A percentile compares a stretch with the other conserved stretches of the same genome.
Evolutionary conservation across 208 protist species (phyloP).

Genomic region (Wallacemonas collosoma): DNA sequence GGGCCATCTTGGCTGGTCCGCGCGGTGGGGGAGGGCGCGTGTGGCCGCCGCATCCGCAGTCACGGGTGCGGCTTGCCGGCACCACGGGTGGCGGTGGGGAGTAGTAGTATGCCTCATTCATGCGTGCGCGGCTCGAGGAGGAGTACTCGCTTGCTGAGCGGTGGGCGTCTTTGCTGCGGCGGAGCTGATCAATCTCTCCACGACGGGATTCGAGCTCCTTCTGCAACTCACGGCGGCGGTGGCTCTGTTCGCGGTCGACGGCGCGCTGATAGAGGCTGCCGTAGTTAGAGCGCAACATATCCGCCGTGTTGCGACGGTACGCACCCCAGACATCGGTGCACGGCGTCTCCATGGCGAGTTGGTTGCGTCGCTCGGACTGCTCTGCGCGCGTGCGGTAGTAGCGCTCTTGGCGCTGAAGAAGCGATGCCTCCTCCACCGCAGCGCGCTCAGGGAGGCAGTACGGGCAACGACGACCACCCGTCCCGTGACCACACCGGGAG

Average conservation of each 20-base stretch:
- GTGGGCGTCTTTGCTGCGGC: constrained; percentile 15
- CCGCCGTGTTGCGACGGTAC: constrained; percentile 57
- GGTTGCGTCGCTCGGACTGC: constrained; percentile 27
- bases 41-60: constrained; percentile 2
- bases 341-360: constrained; percentile 24
- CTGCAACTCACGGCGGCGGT: constrained; percentile 61
- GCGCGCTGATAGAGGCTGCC: constrained; percentile 52
- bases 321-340: not conserved
- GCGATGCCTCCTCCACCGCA: constrained; percentile 56
- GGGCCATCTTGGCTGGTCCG: constrained; percentile 4
- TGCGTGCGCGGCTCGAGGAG: not conserved
- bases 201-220: constrained; percentile 62
- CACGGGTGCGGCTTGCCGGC: not conserved
- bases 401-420: constrained; percentile 50
- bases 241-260: constrained; percentile 49
- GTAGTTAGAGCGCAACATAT: constrained; percentile 64
- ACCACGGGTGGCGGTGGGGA: not conserved
- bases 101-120: constrained; percentile 8
- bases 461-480: constrained; percentile 30
- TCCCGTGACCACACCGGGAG: constrained; percentile 1
- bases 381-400: constrained; percentile 42
- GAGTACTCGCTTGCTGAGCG: constrained; percentile 12
- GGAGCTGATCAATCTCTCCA: constrained; percentile 35
- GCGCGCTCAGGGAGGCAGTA: constrained; percentile 73
- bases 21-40: constrained; percentile 1